phyloP scores from a whole-genome alignment of 2,329 filamentous ascomycete species.

The Trichoderma koningiopsis region DNA sequence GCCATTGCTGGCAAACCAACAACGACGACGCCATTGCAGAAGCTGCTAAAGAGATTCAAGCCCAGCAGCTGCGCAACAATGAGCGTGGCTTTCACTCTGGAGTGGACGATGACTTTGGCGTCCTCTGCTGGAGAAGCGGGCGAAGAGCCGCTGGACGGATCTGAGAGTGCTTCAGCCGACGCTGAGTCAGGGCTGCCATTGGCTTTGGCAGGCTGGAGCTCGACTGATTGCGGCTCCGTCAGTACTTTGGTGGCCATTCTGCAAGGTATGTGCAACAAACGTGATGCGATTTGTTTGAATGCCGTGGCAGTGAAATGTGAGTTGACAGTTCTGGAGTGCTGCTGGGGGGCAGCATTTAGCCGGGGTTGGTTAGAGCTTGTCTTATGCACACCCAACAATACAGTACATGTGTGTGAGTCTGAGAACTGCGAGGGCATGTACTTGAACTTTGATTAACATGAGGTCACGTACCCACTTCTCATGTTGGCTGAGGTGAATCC shows the following conservation, averaged over 20 bases:
- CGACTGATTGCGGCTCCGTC: neutral
- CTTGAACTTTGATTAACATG: too few species aligned
- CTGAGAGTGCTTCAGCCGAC: neutral
- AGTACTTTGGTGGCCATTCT: constrained; percentile 14
- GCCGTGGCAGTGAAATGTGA: neutral
- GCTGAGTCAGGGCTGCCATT: neutral
- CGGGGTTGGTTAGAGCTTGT: neutral
- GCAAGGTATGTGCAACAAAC: neutral
- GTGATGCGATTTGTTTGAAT: neutral
- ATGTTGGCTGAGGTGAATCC: neutral
- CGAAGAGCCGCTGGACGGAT: neutral
- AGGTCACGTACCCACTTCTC: neutral
- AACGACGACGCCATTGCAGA: constrained; percentile 34
- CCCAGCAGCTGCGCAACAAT: constrained; percentile 20
- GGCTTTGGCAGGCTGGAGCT: neutral
- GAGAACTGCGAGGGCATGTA: neutral
- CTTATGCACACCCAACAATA: neutral
- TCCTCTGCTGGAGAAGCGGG: neutral
- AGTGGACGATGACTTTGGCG: constrained; percentile 7
- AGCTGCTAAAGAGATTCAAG: constrained; percentile 20
- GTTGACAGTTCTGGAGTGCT: neutral
- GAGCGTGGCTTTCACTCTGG: neutral
- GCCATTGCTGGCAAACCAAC: constrained; percentile 47
- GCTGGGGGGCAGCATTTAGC: neutral
- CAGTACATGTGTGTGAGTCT: neutral